Conservation (phyloP, 257 asterid genomes). For the Solanum chaucha region DNA sequence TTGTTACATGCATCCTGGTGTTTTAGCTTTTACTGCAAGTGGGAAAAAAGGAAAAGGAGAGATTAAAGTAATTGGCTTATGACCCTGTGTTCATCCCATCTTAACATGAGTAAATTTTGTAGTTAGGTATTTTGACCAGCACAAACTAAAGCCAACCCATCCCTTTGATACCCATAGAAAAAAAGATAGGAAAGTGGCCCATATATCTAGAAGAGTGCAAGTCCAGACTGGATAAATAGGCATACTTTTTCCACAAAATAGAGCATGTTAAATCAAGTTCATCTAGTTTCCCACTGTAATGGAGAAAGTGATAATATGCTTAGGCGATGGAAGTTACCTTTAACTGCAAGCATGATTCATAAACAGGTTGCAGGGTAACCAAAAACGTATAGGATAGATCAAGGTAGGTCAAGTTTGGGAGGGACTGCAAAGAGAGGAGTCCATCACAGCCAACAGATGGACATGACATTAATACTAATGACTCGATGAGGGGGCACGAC, state of each 20-base stretch:
- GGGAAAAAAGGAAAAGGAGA: background rate
- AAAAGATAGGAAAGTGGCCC: background rate
- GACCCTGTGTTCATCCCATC: background rate
- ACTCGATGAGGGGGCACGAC: constrained; percentile 75
- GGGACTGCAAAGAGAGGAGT: constrained; percentile 53
- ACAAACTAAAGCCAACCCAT: background rate
- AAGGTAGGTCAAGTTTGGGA: constrained; percentile 64
- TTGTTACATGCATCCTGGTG: background rate
- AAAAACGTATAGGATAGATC: constrained; percentile 91
- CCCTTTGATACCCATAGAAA: background rate
- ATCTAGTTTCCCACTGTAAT: background rate
- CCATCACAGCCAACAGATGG: constrained; percentile 85
- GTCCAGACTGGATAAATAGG: background rate
- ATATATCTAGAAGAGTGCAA: background rate
- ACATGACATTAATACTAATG: constrained; percentile 86
- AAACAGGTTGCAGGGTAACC: constrained; percentile 77
- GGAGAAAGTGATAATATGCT: background rate
- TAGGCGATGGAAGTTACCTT: constrained; percentile 42
- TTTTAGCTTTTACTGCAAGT: background rate
- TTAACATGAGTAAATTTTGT: background rate
- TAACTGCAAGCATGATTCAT: constrained; percentile 53
- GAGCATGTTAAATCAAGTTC: background rate
- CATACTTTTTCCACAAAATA: background rate
- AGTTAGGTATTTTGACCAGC: background rate
- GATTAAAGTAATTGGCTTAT: background rate